Conservation (phyloP, 2,329 filamentous ascomycete genomes). For the Hypoxylon sp. region DNA sequence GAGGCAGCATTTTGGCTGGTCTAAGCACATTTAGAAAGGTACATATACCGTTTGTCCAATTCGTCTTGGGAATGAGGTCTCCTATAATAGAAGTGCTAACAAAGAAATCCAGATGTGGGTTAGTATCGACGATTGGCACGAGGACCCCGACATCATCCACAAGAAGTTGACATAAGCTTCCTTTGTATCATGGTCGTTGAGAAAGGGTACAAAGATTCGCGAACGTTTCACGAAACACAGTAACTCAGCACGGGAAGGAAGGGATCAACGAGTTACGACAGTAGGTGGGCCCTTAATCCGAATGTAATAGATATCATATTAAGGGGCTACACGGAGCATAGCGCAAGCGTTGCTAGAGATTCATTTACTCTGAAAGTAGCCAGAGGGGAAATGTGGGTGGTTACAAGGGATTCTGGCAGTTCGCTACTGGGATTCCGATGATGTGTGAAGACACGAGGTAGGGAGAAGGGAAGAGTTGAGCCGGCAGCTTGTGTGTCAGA, state of each 20-base stretch:
- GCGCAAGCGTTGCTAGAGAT: constrained; percentile 17
- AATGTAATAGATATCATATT: constrained; percentile 24
- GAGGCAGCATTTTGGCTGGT: constrained; percentile 95
- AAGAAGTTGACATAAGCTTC: constrained; percentile 86
- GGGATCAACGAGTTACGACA: constrained; percentile 10
- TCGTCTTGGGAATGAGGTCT: not conserved
- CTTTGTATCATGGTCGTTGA: not conserved
- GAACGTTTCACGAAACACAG: constrained; percentile 16
- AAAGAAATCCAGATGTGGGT: constrained; percentile 88
- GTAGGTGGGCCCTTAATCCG: constrained; percentile 1
- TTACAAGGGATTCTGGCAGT: not conserved
- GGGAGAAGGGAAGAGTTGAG: constrained; percentile 11
- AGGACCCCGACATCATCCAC: constrained; percentile 99
- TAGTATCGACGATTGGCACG: constrained; percentile 99
- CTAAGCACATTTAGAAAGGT: constrained; percentile 99
- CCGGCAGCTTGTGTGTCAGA: constrained; percentile 40
- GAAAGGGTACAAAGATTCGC: not conserved
- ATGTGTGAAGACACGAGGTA: constrained; percentile 2
- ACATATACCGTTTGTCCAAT: constrained; percentile 53
- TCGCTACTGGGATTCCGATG: constrained; percentile 3
- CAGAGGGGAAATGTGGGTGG: not conserved
- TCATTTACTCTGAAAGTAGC: constrained; percentile 9
- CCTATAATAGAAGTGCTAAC: constrained; percentile 32
- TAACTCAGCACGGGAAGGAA: not conserved
- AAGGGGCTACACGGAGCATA: constrained; percentile 15